phyloP scores from a whole-genome alignment of 805 yeast species.

The Hanseniaspora thailandica region DNA sequence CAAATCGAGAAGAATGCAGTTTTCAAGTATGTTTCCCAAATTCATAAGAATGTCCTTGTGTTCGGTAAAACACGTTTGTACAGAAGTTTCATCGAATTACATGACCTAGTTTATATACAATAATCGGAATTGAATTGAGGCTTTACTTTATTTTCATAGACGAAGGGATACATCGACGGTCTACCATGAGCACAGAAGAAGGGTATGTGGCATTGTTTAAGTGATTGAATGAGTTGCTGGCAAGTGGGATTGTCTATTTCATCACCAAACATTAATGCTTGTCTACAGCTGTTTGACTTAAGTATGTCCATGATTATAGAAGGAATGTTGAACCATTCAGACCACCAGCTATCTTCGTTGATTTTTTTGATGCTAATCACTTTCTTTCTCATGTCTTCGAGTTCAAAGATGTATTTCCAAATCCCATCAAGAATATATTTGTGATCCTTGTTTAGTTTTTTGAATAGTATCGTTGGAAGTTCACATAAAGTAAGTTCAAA shows the following conservation, averaged over 20 bases:
- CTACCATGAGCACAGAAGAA: slow-evolving; percentile 82
- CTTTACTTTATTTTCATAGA: not conserved
- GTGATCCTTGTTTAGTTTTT: slow-evolving; percentile 26
- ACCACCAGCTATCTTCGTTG: slow-evolving; percentile 31
- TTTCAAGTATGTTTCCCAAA: not conserved
- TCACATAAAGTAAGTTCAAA: slow-evolving; percentile 28
- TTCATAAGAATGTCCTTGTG: not conserved
- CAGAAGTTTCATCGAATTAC: not conserved
- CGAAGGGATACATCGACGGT: slow-evolving; percentile 53
- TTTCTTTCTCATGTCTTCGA: slow-evolving; percentile 26
- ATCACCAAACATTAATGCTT: slow-evolving; percentile 65
- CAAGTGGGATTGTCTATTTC: slow-evolving; percentile 36
- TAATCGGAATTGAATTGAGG: not conserved
- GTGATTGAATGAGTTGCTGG: slow-evolving; percentile 30
- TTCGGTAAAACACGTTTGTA: not conserved
- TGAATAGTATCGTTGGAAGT: slow-evolving; percentile 35
- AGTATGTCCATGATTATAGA: slow-evolving; percentile 37
- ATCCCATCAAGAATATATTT: slow-evolving; percentile 31
- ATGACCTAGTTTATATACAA: not conserved
- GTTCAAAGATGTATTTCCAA: slow-evolving; percentile 36
- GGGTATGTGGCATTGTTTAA: slow-evolving; percentile 46
- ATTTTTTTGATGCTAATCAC: not conserved
- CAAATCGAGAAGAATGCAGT: not conserved
- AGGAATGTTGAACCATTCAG: slow-evolving; percentile 37
- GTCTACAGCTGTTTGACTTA: slow-evolving; percentile 54